Base-by-base conservation (phyloP, 257 asterid species). In the Euphrasia confusa region DNA sequence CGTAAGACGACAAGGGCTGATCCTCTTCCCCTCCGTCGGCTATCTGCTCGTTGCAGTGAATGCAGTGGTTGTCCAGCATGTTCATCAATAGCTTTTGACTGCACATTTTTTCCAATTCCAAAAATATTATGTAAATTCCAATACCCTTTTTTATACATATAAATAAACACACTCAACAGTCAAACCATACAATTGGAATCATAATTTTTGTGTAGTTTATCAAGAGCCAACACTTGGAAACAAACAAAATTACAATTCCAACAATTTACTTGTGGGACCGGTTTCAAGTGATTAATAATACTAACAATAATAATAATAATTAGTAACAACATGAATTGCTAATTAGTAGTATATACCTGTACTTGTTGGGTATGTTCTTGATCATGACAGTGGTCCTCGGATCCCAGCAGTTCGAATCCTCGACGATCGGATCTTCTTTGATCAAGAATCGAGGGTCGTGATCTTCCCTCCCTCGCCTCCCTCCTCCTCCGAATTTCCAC, bases 51-150 rank as follows among this genome's bases (percentile, higher is more conserved):
- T 89, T 93, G 81, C 95, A 85, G 91, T 82, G 89, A 33, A 89
- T 82, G 68, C 99, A 93, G 94, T 89, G 99, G 81, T 82, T 89
- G 84, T 93, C 99, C 80, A 93, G 83, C 99, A 89, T 83, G 90
- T 89, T 93, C 79, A 93, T 84, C 71, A 93, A 63, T 64, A 93
- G 80, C 86, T 89, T 87, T 89, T 89, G 99, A 75, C 99, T 93
- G 84, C 68, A 65, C 37, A 58, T 61, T 48, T 48, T 48, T 48
- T 2, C 9, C 8, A 13, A 12, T 48, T 50, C 1, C 7, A 63
- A 60, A 66, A n/a, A n/a, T n/a, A 47, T 21, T 21, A 70, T 63
- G 66, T 59, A 68, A 37, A 7, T 8, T 42, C 47, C 55, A 49
- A 45, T 5, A 33, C 40, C 32, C 32, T 4, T 4, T n/a, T n/a